Percentiles rank a stretch among this genome's conserved stretches.
phyloP scores from a whole-genome alignment of 192 early-diverging fungal species.

The Backusella sp. region DNA sequence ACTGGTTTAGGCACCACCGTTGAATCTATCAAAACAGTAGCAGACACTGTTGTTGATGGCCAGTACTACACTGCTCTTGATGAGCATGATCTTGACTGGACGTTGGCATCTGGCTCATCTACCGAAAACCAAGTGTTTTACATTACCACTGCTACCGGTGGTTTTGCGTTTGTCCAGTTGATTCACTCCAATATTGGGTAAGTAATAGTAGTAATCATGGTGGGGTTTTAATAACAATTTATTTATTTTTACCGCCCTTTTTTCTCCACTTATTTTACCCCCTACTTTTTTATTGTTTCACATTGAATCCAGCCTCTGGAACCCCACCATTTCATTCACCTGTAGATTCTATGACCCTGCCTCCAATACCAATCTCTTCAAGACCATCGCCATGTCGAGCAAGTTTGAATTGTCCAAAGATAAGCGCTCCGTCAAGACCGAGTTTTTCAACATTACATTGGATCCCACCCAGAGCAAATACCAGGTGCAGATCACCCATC shows the following conservation, averaged over 20 bases:
- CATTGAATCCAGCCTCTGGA: conserved; percentile 30
- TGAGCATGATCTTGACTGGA: conserved; percentile 69
- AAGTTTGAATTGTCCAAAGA: conserved; percentile 72
- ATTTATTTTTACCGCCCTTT: background rate
- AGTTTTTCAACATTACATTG: conserved; percentile 67
- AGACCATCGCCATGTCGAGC: conserved; percentile 64
- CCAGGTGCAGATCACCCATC: conserved; percentile 51
- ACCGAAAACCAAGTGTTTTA: conserved; percentile 93
- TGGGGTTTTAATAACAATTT: background rate
- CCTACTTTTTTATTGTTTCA: conserved; percentile 12
- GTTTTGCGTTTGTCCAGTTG: conserved; percentile 84
- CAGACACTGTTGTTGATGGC: conserved; percentile 37
- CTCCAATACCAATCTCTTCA: conserved; percentile 71
- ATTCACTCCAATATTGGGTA: conserved; percentile 86
- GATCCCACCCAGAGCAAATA: conserved; percentile 46
- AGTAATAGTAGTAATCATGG: background rate
- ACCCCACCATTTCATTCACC: conserved; percentile 72
- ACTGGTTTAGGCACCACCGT: conserved; percentile 27
- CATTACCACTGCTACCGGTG: conserved; percentile 68
- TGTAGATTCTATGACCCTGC: conserved; percentile 64
- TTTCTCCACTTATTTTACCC: background rate
- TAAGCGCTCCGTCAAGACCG: conserved; percentile 72
- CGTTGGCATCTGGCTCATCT: conserved; percentile 63
- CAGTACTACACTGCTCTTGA: conserved; percentile 48
- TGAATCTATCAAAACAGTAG: conserved; percentile 33